Evolutionary conservation across 768 basidiomycete species (phyloP).

Genomic region (Amanita brunnescens): DNA sequence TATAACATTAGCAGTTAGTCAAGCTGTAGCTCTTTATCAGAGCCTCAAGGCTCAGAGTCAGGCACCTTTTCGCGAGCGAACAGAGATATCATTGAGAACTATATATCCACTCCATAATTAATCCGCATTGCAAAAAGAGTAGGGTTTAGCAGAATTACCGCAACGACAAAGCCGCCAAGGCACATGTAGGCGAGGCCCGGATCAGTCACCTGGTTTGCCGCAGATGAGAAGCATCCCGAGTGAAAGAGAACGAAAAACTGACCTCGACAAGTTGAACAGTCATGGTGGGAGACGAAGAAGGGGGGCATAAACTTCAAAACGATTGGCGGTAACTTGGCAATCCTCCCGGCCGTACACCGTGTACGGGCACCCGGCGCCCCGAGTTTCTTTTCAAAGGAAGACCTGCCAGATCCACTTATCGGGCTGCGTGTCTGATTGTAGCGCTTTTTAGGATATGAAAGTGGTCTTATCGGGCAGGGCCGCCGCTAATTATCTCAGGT

Average conservation of each 20-base stretch:
- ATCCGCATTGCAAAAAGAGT: neutral
- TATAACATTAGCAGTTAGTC: conserved; percentile 20
- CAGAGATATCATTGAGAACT: conserved; percentile 83
- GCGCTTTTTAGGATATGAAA: no score
- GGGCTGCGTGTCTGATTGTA: no score
- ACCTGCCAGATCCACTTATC: no score
- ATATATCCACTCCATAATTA: neutral
- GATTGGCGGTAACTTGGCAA: neutral
- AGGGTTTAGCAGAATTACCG: conserved; percentile 17
- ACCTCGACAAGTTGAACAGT: neutral
- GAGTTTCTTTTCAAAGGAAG: no score
- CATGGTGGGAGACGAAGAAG: neutral
- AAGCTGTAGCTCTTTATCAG: neutral
- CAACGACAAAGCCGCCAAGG: conserved; percentile 45
- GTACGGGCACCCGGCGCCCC: no score
- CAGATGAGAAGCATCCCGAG: neutral
- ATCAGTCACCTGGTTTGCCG: conserved; percentile 35
- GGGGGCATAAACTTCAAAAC: neutral
- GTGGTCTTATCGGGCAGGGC: no score
- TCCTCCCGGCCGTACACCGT: no score
- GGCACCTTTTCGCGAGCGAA: conserved; percentile 72
- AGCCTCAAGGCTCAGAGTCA: neutral
- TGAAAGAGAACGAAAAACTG: neutral
- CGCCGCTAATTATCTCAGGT: no score
- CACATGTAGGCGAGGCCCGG: conserved; percentile 52